Evolutionary conservation across 2,329 filamentous ascomycete species (phyloP), one percentile per base, ranked within the genome.

Genomic region (Didymella lethalis): DNA sequence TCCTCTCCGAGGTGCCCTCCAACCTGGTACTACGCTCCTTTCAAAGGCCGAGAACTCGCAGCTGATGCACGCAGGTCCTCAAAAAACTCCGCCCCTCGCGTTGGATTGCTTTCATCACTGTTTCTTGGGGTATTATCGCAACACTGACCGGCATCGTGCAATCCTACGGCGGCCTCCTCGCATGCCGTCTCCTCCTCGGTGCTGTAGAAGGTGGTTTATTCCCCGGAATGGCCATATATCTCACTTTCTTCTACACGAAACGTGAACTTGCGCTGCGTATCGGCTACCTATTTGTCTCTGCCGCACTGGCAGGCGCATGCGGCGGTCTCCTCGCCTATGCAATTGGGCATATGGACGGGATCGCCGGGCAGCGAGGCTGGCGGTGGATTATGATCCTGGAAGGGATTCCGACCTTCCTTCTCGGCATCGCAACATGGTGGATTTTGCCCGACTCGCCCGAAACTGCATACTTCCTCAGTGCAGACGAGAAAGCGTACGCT

Each of bases 191-290:
- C 0, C 77, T 92, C 14, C 84, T 93, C 0, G 90, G 90, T 5
- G 80, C 84, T 7, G 82, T 91, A 38, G 89, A 91, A 75, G 88
- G 88, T 0, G 89, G 89, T 0, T 78, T 91, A 0, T 91, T 91
- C 64, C 89, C 90, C 0, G 89, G 89, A 0, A 77, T 90, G 64
- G 87, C 85, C 5, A 77, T 89, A 18, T 91, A 91, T 65, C 81
- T 93, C 18, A 92, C 90, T 0, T 84, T 92, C 64, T 92, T 91
- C 80, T 93, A 93, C 78, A 90, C 86, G 46, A 90, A 89, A 69
- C 82, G 84, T 28, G 90, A 93, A 75, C 83, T 92, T 1, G 90
- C 89, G 4, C 77, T 92, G 41, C 86, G 90, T 2, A 87, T 92
- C 3, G 89, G 88, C 1, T 92, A 91, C 65, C 82, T 93, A 0